Conservation (phyloP, 345 rosid species). For the Salix caprea region DNA sequence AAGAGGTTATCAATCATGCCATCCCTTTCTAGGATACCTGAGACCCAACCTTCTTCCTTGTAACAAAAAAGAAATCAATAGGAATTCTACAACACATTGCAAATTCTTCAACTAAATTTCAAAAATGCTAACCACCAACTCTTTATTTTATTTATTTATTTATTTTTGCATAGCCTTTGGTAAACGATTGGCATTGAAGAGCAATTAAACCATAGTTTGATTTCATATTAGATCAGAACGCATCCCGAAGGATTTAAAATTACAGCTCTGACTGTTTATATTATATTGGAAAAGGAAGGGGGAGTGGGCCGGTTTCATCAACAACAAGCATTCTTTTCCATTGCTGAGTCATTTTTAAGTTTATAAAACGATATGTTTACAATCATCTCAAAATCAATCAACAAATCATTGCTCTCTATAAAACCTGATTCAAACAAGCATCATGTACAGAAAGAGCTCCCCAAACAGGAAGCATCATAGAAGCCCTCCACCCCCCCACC, state of each 20-base stretch:
- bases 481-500: neutral
- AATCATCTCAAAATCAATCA: slow-evolving; percentile 18
- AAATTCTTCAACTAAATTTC: neutral
- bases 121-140: neutral
- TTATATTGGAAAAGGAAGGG: no score
- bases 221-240: no score
- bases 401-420: slow-evolving; percentile 13
- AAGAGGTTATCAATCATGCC: neutral
- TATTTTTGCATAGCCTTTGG: neutral
- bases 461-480: neutral
- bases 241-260: no score
- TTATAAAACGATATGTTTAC: neutral
- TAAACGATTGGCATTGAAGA: no score
- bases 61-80: neutral
- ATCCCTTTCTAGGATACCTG: neutral
- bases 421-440: slow-evolving; percentile 18
- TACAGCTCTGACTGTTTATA: no score
- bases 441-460: slow-evolving; percentile 23
- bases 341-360: no score
- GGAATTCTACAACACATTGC: neutral
- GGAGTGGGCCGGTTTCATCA: neutral
- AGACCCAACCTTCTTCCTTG: neutral
- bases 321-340: neutral
- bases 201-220: no score
- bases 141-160: neutral